Evolutionary conservation across 2,329 filamentous ascomycete species (phyloP).

Genomic region (Fusarium phyllophilum): DNA sequence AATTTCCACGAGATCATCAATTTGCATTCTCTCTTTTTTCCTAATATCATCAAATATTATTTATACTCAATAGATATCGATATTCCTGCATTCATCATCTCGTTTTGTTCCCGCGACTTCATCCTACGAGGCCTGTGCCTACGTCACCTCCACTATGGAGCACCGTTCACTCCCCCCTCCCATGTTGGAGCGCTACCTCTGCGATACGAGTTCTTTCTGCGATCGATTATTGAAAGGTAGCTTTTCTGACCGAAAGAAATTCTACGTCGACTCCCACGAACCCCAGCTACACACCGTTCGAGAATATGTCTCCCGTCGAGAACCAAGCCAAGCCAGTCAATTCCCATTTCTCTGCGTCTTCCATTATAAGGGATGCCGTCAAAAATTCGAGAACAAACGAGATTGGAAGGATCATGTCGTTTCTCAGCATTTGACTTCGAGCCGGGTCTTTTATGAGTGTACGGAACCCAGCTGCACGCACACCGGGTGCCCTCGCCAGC

Average conservation of each 20-base stretch:
- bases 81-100: rapidly evolving
- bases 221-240: rapidly evolving
- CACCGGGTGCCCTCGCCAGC: too few species aligned
- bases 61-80: background rate
- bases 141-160: background rate
- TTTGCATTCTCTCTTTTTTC: background rate
- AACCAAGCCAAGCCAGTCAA: rapidly evolving
- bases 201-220: background rate
- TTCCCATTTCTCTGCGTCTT: background rate
- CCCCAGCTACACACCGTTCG: rapidly evolving
- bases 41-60: rapidly evolving
- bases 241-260: rapidly evolving
- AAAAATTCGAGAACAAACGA: rapidly evolving
- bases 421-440: rapidly evolving
- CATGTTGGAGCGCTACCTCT: rapidly evolving
- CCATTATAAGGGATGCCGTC: too few species aligned
- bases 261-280: rapidly evolving
- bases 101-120: background rate
- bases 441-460: rapidly evolving
- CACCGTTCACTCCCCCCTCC: background rate
- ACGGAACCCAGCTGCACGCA: too few species aligned
- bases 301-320: rapidly evolving
- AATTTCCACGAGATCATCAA: background rate
- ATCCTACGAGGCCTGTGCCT: rapidly evolving
- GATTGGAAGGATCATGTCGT: rapidly evolving